A percentile compares a stretch with the other conserved stretches of the same genome.
phyloP scores from a whole-genome alignment of 768 basidiomycete genomes.

The Tricholoma hemisulphureum region DNA sequence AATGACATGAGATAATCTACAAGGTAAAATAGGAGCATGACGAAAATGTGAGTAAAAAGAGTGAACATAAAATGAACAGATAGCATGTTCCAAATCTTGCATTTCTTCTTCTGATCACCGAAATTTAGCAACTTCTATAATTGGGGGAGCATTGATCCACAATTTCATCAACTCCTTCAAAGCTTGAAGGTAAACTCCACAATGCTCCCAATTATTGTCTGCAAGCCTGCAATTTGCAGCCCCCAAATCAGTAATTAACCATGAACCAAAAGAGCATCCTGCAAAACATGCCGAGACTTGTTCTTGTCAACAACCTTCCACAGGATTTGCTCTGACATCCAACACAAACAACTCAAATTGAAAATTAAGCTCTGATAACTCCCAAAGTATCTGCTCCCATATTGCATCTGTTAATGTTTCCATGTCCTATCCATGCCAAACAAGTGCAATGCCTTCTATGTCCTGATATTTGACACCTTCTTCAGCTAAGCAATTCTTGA shows the following conservation, averaged over 20 bases:
- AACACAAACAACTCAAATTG: conserved; percentile 19
- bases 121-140: no score
- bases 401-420: background rate
- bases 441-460: no score
- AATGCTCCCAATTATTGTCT: background rate
- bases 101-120: background rate
- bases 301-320: background rate
- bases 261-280: background rate
- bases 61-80: background rate
- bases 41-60: background rate
- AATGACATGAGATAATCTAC: background rate
- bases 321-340: conserved; percentile 7
- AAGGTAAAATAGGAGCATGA: background rate
- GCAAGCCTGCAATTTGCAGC: conserved; percentile 11
- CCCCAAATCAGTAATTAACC: background rate
- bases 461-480: no score
- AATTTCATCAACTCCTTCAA: background rate
- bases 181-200: background rate
- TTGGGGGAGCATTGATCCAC: background rate
- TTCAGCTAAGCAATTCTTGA: no score
- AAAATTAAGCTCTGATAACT: conserved; percentile 19
- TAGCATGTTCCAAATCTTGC: background rate
- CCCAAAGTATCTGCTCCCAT: conserved; percentile 16
- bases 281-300: background rate
- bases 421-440: background rate